Evolutionary conservation across 2,329 filamentous ascomycete genomes (phyloP), one percentile per base, ranked within the genome.

Genomic region (Diaporthe capsici): DNA sequence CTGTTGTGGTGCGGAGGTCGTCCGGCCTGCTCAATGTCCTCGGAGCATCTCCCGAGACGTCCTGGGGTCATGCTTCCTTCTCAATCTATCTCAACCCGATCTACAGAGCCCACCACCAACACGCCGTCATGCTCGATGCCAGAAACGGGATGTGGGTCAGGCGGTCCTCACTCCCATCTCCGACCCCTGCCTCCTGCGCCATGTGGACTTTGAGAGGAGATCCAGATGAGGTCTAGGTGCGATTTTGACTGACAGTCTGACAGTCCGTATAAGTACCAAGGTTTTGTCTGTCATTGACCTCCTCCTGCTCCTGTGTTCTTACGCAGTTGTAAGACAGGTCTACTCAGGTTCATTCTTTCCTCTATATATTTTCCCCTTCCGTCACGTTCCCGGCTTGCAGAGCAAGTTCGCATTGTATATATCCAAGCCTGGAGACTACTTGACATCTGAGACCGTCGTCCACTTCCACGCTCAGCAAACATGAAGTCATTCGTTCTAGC

Each of bases 401-500:
- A 65, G 58, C 71, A 60, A 47, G 71, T 34, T 39, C 17, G 17
- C 20, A 17, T 13, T 28, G 47, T 65, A 37, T 22, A 65, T 55
- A 55, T 65, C 58, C 34, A 22, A 63, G 57, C 57, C 28, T 67
- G 42, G 20, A 49, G 1, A 51, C 12, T 37, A 22, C 44, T 42
- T 28, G 34, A 53, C 34, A 22, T 39, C 42, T 28, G 17, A 28
- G 25, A n/a, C 55, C 4, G 17, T 39, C 15, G 17, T 39, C n/a
- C 20, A 37, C n/a, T 10, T 20, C 49, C 71, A 51, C 31, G 3
- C 10, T n/a, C 58, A n/a, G 49, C 37, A 34, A 47, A 8, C 37
- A 72, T 73, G 71, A 73, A 25, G 71, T 55, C 58, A 25, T 44
- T 65, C 49, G 34, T 73, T 31, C 22, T 73, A 37, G 60, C 47